These are phyloP conservation scores for Trichoderma orchidacearum DNA, from an alignment of 495 filamentous ascomycete genomes.

Conservation along the genomic window DNA sequence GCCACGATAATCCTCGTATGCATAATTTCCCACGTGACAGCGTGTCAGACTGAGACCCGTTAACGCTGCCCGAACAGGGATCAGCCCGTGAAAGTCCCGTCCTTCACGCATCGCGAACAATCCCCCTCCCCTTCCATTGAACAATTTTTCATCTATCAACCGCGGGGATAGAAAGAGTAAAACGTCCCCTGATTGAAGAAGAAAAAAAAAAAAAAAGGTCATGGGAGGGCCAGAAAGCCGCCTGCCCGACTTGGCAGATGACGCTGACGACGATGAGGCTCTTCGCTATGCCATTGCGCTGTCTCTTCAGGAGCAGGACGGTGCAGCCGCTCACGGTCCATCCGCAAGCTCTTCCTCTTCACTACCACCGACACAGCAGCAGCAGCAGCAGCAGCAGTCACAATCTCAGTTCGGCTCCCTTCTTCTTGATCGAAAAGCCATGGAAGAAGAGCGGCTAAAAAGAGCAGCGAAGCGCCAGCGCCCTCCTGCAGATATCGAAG, in stretches of 20 bases:
- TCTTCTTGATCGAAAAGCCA: constrained; percentile 54
- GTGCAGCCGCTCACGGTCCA: constrained; percentile 5
- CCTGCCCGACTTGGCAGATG: constrained; percentile 2
- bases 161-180: no score
- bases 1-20: background rate
- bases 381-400: background rate
- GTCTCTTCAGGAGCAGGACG: constrained; percentile 13
- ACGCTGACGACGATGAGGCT: constrained; percentile 30
- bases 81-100: no score
- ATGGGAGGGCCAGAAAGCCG: background rate
- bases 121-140: no score
- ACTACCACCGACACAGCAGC: background rate
- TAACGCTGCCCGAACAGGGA: background rate
- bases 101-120: no score
- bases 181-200: no score
- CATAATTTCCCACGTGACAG: constrained; percentile 10
- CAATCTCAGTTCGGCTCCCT: background rate
- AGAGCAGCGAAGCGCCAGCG: constrained; percentile 40
- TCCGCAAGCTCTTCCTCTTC: background rate
- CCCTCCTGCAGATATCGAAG: background rate
- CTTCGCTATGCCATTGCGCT: constrained; percentile 28
- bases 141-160: no score
- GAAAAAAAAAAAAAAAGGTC: no score
- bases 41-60: constrained; percentile 3
- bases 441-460: constrained; percentile 77